Percentiles rank a stretch among this genome's conserved stretches.
These are phyloP conservation scores for Arabidopsis lyrata DNA, from an alignment of 441 rosid genomes.

Conservation along the genomic window DNA sequence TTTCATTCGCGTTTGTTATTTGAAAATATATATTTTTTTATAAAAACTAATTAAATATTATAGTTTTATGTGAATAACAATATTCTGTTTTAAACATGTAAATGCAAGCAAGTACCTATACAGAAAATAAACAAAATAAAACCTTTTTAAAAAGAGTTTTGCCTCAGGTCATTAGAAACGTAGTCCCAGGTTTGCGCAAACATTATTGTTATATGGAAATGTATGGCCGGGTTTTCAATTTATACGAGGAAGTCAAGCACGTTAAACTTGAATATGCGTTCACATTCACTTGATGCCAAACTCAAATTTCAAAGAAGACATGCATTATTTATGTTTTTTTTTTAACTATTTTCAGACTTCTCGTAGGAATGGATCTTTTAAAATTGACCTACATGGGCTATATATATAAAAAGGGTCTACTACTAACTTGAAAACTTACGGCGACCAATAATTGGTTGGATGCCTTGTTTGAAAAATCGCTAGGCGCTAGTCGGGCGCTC, in stretches of 20 bases:
- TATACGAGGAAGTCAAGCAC: slow-evolving; percentile 7
- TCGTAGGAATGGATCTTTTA: slow-evolving; percentile 21
- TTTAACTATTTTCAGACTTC: slow-evolving; percentile 35
- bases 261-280: slow-evolving; percentile 13
- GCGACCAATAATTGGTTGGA: slow-evolving; percentile 33
- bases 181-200: neutral
- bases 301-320: slow-evolving; percentile 6
- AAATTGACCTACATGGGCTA: slow-evolving; percentile 27
- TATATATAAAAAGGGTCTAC: slow-evolving; percentile 27
- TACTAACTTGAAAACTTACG: slow-evolving; percentile 25
- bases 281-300: slow-evolving; percentile 19
- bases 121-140: neutral
- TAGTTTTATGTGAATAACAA: neutral
- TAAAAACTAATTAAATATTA: neutral
- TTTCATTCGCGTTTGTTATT: neutral
- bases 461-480: too few relatives aligned
- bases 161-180: slow-evolving; percentile 9
- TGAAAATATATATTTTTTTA: neutral
- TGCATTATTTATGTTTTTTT: slow-evolving; percentile 4
- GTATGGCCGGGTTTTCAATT: neutral
- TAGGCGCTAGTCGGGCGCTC: too few relatives aligned
- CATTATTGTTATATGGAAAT: slow-evolving; percentile 19
- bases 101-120: neutral
- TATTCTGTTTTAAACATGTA: neutral
- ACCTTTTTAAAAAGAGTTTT: neutral